Conservation (phyloP, 78 protist species). For the Emiliania huxleyi region DNA sequence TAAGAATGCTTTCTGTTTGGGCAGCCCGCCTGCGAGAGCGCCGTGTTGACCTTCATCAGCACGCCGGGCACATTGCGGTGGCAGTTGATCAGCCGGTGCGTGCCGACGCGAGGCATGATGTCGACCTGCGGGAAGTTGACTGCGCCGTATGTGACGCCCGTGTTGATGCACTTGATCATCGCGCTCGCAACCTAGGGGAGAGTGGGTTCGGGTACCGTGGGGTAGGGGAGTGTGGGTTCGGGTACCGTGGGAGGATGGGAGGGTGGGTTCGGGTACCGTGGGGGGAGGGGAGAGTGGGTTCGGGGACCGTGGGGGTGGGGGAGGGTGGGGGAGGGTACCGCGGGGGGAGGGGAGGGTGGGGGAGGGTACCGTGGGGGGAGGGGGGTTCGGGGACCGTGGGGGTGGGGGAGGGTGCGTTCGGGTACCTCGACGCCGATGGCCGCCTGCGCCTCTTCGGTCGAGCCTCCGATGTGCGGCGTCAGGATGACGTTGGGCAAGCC, state of each 20-base stretch:
- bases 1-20: not conserved
- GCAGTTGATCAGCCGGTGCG: slow-evolving; percentile 78
- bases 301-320: no score
- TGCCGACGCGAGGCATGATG: slow-evolving; percentile 5
- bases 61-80: slow-evolving; percentile 91
- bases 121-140: slow-evolving; percentile 85
- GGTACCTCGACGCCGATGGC: slow-evolving; percentile 90
- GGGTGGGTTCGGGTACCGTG: no score
- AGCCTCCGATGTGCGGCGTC: slow-evolving; percentile 94
- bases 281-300: no score
- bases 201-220: no score
- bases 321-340: no score
- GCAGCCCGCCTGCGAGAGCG: not conserved
- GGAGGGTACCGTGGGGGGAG: no score
- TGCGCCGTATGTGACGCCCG: slow-evolving; percentile 76
- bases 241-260: no score
- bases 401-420: no score
- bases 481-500: slow-evolving; percentile 80
- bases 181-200: not conserved
- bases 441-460: slow-evolving; percentile 91
- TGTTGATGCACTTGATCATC: slow-evolving; percentile 63
- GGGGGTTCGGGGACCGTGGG: no score
- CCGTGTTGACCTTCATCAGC: slow-evolving; percentile 42
- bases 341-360: no score
- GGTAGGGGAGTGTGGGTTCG: no score